A percentile compares a stretch with the other conserved stretches of the same genome.
Conservation (phyloP, 2,329 filamentous ascomycete species). For the Diaporthe caulivora region DNA sequence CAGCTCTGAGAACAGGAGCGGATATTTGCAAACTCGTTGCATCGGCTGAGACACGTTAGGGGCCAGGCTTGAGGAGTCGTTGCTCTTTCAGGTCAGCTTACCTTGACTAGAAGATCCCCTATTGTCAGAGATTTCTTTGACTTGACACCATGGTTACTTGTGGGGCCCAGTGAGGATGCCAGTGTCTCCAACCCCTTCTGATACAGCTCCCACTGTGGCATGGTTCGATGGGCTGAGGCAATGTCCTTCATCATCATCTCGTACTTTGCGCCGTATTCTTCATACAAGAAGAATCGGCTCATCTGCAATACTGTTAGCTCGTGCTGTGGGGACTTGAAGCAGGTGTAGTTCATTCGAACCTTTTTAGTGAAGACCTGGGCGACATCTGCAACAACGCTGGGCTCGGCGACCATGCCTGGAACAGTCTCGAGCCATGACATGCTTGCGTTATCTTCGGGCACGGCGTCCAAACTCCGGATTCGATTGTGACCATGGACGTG, state of each 20-base stretch:
- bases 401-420: slow-evolving; percentile 68
- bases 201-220: slow-evolving; percentile 82
- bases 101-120: slow-evolving; percentile 87
- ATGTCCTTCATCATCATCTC: slow-evolving; percentile 86
- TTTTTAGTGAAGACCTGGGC: slow-evolving; percentile 72
- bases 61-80: slow-evolving; percentile 52
- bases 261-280: slow-evolving; percentile 92
- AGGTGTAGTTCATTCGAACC: slow-evolving; percentile 50
- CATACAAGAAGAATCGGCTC: slow-evolving; percentile 85
- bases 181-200: slow-evolving; percentile 89
- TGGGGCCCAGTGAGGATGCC: slow-evolving; percentile 79
- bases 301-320: slow-evolving; percentile 65
- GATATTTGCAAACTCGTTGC: slow-evolving; percentile 92
- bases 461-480: slow-evolving; percentile 62
- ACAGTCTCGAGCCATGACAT: slow-evolving; percentile 58
- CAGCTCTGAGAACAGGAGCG: slow-evolving; percentile 86
- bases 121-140: slow-evolving; percentile 84
- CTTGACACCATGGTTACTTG: slow-evolving; percentile 72
- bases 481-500: slow-evolving; percentile 53
- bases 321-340: too few species aligned
- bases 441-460: slow-evolving; percentile 55
- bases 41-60: slow-evolving; percentile 71
- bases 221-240: slow-evolving; percentile 73
- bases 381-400: slow-evolving; percentile 70
- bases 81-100: slow-evolving; percentile 59